phyloP scores from a whole-genome alignment of 257 asterid species.

The Anisodus tanguticus region DNA sequence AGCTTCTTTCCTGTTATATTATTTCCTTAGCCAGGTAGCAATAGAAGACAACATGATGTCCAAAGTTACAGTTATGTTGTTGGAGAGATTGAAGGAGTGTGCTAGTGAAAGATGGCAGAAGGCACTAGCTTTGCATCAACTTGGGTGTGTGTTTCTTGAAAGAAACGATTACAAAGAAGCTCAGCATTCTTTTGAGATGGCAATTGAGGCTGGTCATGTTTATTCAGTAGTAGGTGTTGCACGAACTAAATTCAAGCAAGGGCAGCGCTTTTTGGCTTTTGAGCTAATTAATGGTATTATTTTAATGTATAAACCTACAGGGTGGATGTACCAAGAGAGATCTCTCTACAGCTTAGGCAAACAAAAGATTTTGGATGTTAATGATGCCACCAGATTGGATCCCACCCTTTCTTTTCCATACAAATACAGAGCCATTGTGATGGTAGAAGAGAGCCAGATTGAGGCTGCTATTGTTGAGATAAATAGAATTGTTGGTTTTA shows the following conservation, averaged over 20 bases:
- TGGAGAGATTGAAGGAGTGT: conserved; percentile 54
- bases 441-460: conserved; percentile 48
- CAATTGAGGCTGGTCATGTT: conserved; percentile 47
- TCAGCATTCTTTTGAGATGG: conserved; percentile 50
- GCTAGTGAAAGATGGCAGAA: conserved; percentile 54
- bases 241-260: conserved; percentile 50
- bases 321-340: conserved; percentile 62
- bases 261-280: conserved; percentile 44
- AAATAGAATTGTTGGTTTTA: conserved; percentile 50
- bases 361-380: conserved; percentile 46
- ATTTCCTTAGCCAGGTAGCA: conserved; percentile 56
- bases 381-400: conserved; percentile 55
- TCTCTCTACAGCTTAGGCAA: conserved; percentile 51
- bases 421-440: conserved; percentile 51
- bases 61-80: conserved; percentile 46
- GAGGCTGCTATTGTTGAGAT: conserved; percentile 51
- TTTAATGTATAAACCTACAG: conserved; percentile 42
- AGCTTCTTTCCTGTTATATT: conserved; percentile 53
- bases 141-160: conserved; percentile 53
- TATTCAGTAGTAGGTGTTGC: conserved; percentile 56
- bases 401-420: conserved; percentile 56
- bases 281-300: conserved; percentile 46
- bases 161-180: conserved; percentile 50
- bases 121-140: conserved; percentile 49
- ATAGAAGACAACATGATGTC: conserved; percentile 52